These are phyloP conservation scores for Cardiospermum halicacabum DNA, from an alignment of 345 rosid species.

Conservation along the genomic window DNA sequence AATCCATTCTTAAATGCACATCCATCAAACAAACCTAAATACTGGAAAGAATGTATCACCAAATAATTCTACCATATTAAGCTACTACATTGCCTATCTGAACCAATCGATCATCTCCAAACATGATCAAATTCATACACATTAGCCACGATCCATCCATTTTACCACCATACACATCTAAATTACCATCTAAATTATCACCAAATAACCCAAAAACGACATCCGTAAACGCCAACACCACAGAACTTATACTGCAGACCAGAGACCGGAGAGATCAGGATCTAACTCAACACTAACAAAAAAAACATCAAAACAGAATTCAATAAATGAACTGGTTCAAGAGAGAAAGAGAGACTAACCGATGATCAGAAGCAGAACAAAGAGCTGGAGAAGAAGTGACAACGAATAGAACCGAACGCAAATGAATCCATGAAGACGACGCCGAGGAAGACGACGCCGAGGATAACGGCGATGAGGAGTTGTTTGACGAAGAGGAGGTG, in stretches of 20 bases:
- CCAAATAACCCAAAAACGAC: neutral
- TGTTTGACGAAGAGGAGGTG: conserved; percentile 54
- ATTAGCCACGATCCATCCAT: neutral
- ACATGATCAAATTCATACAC: neutral
- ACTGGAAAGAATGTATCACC: too few species aligned
- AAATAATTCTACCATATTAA: neutral
- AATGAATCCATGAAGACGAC: conserved; percentile 72
- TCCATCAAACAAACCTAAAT: too few species aligned
- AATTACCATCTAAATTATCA: neutral
- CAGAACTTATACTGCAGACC: neutral
- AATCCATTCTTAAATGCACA: too few species aligned
- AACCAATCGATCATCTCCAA: neutral
- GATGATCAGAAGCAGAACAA: conserved; percentile 72
- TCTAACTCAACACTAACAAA: conserved; percentile 22
- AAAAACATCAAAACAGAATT: neutral
- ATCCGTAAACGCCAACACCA: neutral
- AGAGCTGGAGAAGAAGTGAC: conserved; percentile 78
- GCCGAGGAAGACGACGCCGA: conserved; percentile 42
- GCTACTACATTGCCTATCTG: neutral
- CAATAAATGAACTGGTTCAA: neutral
- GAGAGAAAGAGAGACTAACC: conserved; percentile 47
- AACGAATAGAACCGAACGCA: conserved; percentile 84
- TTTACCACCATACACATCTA: neutral
- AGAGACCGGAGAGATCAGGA: conserved; percentile 19
- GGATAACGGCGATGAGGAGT: conserved; percentile 62